phyloP scores from a whole-genome alignment of 2,329 filamentous ascomycete species.

The Ceratocystis variospora region DNA sequence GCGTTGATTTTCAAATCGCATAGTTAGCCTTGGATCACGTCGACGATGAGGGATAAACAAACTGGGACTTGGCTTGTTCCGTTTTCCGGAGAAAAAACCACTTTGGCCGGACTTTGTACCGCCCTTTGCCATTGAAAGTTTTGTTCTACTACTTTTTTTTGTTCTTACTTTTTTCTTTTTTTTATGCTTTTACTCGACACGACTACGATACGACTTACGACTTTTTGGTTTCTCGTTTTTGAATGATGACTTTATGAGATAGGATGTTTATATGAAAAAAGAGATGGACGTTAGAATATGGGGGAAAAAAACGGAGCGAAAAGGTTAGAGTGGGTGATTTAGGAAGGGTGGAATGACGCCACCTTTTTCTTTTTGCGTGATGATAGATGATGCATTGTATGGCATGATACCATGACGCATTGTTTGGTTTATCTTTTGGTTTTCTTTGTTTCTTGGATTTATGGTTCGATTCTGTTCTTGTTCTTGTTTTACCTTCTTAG shows the following conservation, averaged over 20 bases:
- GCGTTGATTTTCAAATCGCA: not conserved
- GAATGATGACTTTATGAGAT: conserved; percentile 4
- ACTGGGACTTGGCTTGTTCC: not conserved
- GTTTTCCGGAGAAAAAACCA: not conserved
- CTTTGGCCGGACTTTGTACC: not conserved
- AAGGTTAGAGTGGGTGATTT: not conserved
- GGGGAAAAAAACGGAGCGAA: not conserved
- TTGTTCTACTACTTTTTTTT: not conserved
- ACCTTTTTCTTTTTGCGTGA: conserved; percentile 1
- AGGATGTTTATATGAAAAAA: not conserved
- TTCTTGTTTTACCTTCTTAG: not conserved
- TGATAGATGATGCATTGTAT: conserved; percentile 7
- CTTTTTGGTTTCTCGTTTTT: conserved; percentile 4
- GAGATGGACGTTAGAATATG: not conserved
- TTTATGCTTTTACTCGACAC: conserved; percentile 5
- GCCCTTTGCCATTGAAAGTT: not conserved
- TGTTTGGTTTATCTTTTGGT: not conserved
- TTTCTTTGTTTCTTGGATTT: conserved; percentile 3
- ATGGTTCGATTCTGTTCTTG: not conserved
- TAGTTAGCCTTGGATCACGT: not conserved
- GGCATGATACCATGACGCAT: conserved; percentile 6
- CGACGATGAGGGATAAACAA: not conserved
- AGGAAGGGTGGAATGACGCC: not conserved
- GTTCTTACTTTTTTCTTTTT: not conserved
- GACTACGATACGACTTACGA: conserved; percentile 6